These are phyloP conservation scores for Tuctoria greenei DNA, from an alignment of 176 grass and related monocot genomes.

Conservation along the genomic window DNA sequence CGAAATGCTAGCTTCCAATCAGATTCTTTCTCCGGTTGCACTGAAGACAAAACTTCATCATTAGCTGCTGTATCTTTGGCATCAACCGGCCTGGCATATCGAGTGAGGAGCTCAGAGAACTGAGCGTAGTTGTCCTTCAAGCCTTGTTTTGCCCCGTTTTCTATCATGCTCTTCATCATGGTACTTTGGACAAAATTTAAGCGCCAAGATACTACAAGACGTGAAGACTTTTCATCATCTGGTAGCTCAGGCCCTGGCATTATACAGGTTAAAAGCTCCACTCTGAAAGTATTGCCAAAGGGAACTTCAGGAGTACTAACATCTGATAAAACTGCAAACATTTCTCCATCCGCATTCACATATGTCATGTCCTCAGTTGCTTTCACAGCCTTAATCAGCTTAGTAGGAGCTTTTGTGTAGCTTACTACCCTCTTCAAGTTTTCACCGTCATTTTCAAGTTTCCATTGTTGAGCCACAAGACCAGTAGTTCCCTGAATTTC, in stretches of 20 bases:
- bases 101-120: conserved; percentile 66
- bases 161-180: conserved; percentile 95
- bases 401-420: conserved; percentile 85
- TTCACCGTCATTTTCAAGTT: conserved; percentile 62
- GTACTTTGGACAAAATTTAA: conserved; percentile 88
- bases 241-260: conserved; percentile 65
- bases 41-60: conserved; percentile 62
- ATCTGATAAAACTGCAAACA: conserved; percentile 60
- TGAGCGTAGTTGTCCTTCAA: conserved; percentile 74
- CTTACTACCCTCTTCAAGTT: conserved; percentile 68
- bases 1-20: conserved; percentile 71
- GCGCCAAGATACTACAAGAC: conserved; percentile 76
- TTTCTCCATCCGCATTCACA: conserved; percentile 67
- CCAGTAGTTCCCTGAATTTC: conserved; percentile 77
- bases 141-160: conserved; percentile 86
- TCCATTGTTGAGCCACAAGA: conserved; percentile 70
- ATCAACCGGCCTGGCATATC: conserved; percentile 63
- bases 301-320: conserved; percentile 80
- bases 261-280: conserved; percentile 72
- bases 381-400: conserved; percentile 86
- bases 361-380: conserved; percentile 81
- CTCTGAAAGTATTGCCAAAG: conserved; percentile 77
- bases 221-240: conserved; percentile 55
- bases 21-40: conserved; percentile 66
- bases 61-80: conserved; percentile 46